Evolutionary conservation across 2,329 filamentous ascomycete species (phyloP).

Genomic region (Exophiala bonariae): DNA sequence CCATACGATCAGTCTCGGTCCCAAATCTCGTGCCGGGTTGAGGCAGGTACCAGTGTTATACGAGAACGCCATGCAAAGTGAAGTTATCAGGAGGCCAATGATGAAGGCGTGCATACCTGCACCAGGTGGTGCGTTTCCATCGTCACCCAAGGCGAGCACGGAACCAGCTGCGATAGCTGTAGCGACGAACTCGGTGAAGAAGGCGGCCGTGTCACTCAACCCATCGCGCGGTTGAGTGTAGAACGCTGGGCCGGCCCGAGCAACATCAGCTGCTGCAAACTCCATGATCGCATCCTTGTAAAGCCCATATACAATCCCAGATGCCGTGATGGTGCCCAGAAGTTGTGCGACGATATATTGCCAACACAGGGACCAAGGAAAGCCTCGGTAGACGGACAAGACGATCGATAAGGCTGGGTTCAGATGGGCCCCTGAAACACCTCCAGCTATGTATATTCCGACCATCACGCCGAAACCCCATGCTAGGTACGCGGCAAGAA

Average conservation of each 20-base stretch:
- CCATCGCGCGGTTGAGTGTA: conserved; percentile 31
- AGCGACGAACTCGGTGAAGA: conserved; percentile 40
- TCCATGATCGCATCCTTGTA: conserved; percentile 37
- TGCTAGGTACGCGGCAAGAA: conserved; percentile 23
- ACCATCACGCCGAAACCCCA: conserved; percentile 38
- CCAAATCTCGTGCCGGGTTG: conserved; percentile 39
- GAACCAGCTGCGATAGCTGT: conserved; percentile 34
- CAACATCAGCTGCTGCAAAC: conserved; percentile 17
- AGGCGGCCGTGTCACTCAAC: conserved; percentile 32
- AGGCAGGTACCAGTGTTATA: conserved; percentile 40
- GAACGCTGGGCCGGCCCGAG: conserved; percentile 31
- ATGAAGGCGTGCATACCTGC: conserved; percentile 45
- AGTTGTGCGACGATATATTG: conserved; percentile 37
- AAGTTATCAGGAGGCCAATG: conserved; percentile 44
- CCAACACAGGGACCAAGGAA: conserved; percentile 31
- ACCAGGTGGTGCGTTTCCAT: conserved; percentile 45
- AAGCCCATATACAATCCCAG: conserved; percentile 35
- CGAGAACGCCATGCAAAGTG: conserved; percentile 34
- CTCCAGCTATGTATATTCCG: conserved; percentile 47
- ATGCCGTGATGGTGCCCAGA: conserved; percentile 36
- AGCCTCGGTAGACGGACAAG: conserved; percentile 36
- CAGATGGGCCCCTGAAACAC: conserved; percentile 50
- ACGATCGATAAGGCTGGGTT: conserved; percentile 47
- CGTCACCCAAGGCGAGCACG: conserved; percentile 42
- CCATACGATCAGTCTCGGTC: conserved; percentile 33